A percentile compares a stretch with the other conserved stretches of the same genome.
phyloP scores from a whole-genome alignment of 352 stramenopile genomes.

The Globisporangium orthogonon region DNA sequence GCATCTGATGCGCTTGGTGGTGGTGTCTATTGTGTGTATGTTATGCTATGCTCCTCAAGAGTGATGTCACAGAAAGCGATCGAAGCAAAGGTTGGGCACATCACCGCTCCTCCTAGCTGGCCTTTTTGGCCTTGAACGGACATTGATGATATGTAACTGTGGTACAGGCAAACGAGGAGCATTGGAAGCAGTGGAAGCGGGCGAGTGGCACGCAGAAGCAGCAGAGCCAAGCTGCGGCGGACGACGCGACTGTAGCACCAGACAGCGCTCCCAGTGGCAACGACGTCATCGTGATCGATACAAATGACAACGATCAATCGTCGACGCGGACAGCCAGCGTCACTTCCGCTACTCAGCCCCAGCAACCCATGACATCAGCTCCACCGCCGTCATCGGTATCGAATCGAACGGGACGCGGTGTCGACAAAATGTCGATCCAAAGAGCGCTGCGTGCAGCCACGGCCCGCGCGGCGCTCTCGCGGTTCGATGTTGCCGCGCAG shows the following conservation, averaged over 20 bases:
- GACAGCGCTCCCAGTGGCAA: not conserved
- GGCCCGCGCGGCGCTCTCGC: conserved; percentile 46
- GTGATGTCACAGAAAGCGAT: conserved; percentile 72
- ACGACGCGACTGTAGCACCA: not conserved
- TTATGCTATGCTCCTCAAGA: conserved; percentile 20
- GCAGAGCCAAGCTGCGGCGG: conserved; percentile 1
- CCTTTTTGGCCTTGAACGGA: not conserved
- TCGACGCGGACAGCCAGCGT: not conserved
- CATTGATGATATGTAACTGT: not conserved
- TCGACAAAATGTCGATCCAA: conserved; percentile 10
- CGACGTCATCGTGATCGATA: conserved; percentile 4
- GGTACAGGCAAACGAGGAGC: conserved; percentile 56
- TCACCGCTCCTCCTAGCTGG: too few relatives aligned
- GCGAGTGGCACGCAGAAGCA: conserved; percentile 5
- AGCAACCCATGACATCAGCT: not conserved
- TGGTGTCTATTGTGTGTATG: not conserved
- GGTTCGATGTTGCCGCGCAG: conserved; percentile 38
- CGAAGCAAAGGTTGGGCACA: conserved; percentile 50
- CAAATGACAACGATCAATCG: not conserved
- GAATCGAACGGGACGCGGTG: not conserved
- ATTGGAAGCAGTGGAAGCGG: conserved; percentile 67
- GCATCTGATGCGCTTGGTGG: not conserved
- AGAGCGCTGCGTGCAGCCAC: conserved; percentile 31
- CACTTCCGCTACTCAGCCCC: not conserved
- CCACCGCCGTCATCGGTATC: not conserved